Percentiles rank a stretch among this genome's conserved stretches.
Evolutionary conservation across 345 rosid genomes (phyloP).

Genomic region (Barbarea vulgaris): DNA sequence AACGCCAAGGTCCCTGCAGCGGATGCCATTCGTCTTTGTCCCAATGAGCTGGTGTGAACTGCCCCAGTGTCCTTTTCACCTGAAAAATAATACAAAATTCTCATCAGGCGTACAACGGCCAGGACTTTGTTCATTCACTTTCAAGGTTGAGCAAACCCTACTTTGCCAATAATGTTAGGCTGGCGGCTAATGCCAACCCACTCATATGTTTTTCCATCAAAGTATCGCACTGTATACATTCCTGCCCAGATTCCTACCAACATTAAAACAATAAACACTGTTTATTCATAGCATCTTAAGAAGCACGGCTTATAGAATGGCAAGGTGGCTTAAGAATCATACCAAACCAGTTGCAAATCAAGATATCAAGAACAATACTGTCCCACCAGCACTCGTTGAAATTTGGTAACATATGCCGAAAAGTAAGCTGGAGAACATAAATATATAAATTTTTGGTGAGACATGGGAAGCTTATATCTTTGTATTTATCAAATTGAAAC

Average conservation of each 20-base stretch:
- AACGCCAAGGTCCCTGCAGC: conserved; percentile 94
- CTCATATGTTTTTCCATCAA: conserved; percentile 95
- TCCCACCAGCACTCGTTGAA: conserved; percentile 99
- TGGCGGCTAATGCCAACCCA: conserved; percentile 99
- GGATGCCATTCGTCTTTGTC: conserved; percentile 99
- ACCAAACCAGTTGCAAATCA: conserved; percentile 99
- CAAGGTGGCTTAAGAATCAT: conserved; percentile 40
- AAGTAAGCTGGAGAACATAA: conserved; percentile 70
- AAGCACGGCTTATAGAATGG: not conserved
- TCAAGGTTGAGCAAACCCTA: conserved; percentile 27
- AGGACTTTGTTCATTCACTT: not conserved
- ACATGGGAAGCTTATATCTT: not conserved
- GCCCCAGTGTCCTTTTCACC: conserved; percentile 91
- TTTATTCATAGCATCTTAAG: not conserved
- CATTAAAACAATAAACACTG: not conserved
- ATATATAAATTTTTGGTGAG: not conserved
- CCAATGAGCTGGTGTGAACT: conserved; percentile 99
- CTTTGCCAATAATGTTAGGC: conserved; percentile 89
- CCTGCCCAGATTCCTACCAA: conserved; percentile 96
- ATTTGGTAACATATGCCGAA: conserved; percentile 98
- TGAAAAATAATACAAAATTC: conserved; percentile 22
- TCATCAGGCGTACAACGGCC: not conserved
- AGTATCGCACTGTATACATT: conserved; percentile 91
- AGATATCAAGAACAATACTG: conserved; percentile 92
- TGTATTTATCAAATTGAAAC: not conserved